Evolutionary conservation across 306 rosid species (phyloP), one percentile per base, ranked within the genome.

Genomic region (Malus asiatica): DNA sequence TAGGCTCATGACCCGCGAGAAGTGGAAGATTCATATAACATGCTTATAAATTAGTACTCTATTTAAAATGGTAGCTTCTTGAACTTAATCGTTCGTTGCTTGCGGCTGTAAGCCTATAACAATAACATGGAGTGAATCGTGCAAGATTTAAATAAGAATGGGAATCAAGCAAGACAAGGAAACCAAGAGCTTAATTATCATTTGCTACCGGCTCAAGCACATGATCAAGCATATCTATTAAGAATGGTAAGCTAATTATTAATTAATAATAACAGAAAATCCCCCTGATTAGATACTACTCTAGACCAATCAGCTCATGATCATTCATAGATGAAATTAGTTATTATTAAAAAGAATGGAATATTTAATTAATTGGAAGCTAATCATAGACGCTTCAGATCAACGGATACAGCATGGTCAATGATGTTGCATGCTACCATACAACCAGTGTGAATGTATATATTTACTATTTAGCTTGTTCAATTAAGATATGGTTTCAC

Each of bases 121-220:
- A 6, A 68, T 55, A 72, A 74, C 79, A 30, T 79, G 78, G 69
- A 72, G 38, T 79, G 62, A 73, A 72, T 58, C 78, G 45, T 57
- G 57, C 18, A 52, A 52, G 35, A 23, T 46, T 71, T 32, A n/a
- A 32, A 19, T 8, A 40, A 40, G 45, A 40, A 40, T 40, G 55
- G 55, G 55, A 51, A 51, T 51, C 8, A 51, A 15, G 20, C 55
- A 51, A 51, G 55, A 16, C 55, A 48, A 48, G 55, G 20, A 48
- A 48, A 16, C 51, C 51, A 45, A 45, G 51, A 11, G 51, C 22
- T 55, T 30, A 60, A 73, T 73, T 42, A 53, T 38, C 8, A 72
- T 23, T 35, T 59, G 23, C 76, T 42, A 42, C 11, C 12, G 12
- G 45, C 45, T 42, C 53, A 45, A 33, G 45, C 74, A 59, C 79